Base-by-base conservation (phyloP, 305 asterid species). In the Fraxinus ornus region DNA sequence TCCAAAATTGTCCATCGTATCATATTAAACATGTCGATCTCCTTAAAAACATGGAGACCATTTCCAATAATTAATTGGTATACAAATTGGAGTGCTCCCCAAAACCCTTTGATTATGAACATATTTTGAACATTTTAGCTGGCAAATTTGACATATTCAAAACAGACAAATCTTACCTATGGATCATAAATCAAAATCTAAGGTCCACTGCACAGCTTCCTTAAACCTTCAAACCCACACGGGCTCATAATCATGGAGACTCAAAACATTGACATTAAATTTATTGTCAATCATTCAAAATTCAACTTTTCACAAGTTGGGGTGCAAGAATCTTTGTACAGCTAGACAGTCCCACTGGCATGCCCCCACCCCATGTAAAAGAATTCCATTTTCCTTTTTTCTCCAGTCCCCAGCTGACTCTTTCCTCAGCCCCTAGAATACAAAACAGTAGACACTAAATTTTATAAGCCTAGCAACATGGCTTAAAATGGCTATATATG, bases 271-370 rank as follows among this genome's bases (percentile, higher is more conserved):
- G 21, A 37, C 3, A 30, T 44, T 17, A 32, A n/a, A n/a, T n/a
- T 32, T 12, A 52, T 33, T 57, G 28, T 8, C n/a, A 10, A 26
- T 62, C 49, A 49, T 28, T 21, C 41, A 77, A 3, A 64, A 64
- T 83, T 83, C 80, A 71, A 64, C 32, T 62, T 88, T 88, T 72
- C 62, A 19, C 85, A 47, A 76, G 82, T 85, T 86, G 62, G 83
- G 87, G 79, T 75, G 64, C 78, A 73, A 72, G 83, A 86, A 83
- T 85, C 83, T 86, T 80, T 55, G 30, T 83, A 81, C 84, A 64
- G 88, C 32, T 79, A 35, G 75, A 82, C 55, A 62, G 79, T 77
- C 86, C 78, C 6, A 73, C 89, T 87, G 88, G 83, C 88, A 82
- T 86, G 86, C 85, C 66, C 44, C 84, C 87, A 78, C 82, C 82